Evolutionary conservation across 2,329 filamentous ascomycete genomes (phyloP), one percentile per base, ranked within the genome.

Genomic region (Phoma sp.): DNA sequence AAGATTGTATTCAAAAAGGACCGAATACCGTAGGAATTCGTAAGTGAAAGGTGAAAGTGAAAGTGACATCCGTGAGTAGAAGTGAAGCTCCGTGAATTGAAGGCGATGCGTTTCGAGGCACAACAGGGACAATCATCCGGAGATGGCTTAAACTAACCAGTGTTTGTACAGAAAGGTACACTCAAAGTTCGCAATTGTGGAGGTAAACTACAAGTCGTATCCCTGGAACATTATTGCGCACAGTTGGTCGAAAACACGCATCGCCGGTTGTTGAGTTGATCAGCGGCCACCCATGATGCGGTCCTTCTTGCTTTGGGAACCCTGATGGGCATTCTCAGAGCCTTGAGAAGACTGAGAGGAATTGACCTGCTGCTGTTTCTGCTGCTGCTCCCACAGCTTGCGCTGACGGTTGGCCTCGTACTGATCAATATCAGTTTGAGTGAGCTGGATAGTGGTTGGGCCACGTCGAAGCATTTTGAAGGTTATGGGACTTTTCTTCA

Each of bases 391-490:
- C 61, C 65, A 68, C 10, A 67, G 51, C 38, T 67, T 71, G 48
- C 67, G 71, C 52, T 69, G 60, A 57, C 86, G 82, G 25, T 81
- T 80, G 70, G 88, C 86, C 68, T 91, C 88, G 75, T 89, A 90
- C 48, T 83, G 79, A 35, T 87, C 86, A 35, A 91, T 80, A 72
- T 91, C 89, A 68, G 89, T 86, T 42, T 85, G 79, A 2, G 88
- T 90, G 60, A 91, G 82, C 49, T 82, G 79, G 58, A 91, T 84
- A 11, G 83, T 83, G 41, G 89, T 91, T 9, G 88, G 82, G 13
- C 85, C 82, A 40, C 88, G 84, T 64, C 86, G 85, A 62, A 89
- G 85, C 86, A 89, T 87, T 7, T 32, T 74, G 56, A 33, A 30
- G 22, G 39, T 7, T 2, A 25, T 38, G 44, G 22, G 2, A 23